Percentiles rank a stretch among this genome's conserved stretches.
Evolutionary conservation across 2,329 filamentous ascomycete species (phyloP).

Genomic region (Pestalotiopsis sp.): DNA sequence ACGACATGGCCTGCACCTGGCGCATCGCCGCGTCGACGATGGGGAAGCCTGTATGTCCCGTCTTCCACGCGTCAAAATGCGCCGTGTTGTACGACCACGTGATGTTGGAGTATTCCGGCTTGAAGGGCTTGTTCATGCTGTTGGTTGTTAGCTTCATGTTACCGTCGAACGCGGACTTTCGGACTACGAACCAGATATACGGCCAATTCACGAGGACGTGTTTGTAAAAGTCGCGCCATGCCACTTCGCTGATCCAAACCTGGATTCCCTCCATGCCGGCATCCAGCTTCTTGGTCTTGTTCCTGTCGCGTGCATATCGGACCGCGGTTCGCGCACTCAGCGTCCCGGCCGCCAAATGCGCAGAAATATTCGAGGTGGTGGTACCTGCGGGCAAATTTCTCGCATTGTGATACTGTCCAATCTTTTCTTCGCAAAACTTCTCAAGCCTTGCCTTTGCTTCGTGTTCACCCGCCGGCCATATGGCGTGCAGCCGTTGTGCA

Average conservation of each 20-base stretch:
- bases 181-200: slow-evolving; percentile 65
- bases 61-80: slow-evolving; percentile 73
- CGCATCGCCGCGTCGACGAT: slow-evolving; percentile 89
- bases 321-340: slow-evolving; percentile 69
- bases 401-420: slow-evolving; percentile 61
- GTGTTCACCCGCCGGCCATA: slow-evolving; percentile 78
- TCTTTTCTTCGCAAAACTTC: slow-evolving; percentile 68
- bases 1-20: slow-evolving; percentile 68
- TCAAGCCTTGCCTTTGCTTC: slow-evolving; percentile 67
- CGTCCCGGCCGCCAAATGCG: slow-evolving; percentile 69
- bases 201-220: slow-evolving; percentile 87
- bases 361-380: slow-evolving; percentile 70
- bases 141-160: background rate
- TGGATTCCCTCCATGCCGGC: slow-evolving; percentile 67
- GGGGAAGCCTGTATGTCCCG: slow-evolving; percentile 77
- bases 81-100: slow-evolving; percentile 76
- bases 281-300: slow-evolving; percentile 63
- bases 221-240: slow-evolving; percentile 88
- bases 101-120: slow-evolving; percentile 82
- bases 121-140: slow-evolving; percentile 66
- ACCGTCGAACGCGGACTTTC: background rate
- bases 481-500: slow-evolving; percentile 52
- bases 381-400: slow-evolving; percentile 68
- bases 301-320: slow-evolving; percentile 57
- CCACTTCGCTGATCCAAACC: slow-evolving; percentile 80